Percentiles rank a stretch among this genome's conserved stretches.
phyloP scores from a whole-genome alignment of 345 rosid genomes.

The Sisymbrium irio region DNA sequence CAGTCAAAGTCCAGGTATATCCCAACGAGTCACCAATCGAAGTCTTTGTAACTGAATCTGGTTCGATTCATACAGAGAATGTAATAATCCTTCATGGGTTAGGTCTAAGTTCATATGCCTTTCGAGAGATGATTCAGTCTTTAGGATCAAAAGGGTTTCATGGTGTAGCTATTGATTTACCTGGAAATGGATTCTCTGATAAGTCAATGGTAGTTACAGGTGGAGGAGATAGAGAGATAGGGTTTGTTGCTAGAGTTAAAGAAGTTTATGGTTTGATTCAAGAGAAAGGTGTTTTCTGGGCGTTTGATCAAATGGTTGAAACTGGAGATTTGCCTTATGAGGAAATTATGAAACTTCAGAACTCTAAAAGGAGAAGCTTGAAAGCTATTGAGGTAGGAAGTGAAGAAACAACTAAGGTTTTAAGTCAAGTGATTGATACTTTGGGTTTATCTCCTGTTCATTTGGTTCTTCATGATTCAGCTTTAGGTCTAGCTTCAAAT shows the following conservation, averaged over 20 bases:
- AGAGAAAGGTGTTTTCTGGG: conserved; percentile 91
- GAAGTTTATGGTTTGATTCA: conserved; percentile 67
- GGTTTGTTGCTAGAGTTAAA: conserved; percentile 52
- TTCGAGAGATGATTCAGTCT: conserved; percentile 43
- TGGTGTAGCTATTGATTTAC: conserved; percentile 78
- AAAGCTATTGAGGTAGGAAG: conserved; percentile 60
- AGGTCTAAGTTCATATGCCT: conserved; percentile 77
- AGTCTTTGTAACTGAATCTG: conserved; percentile 60
- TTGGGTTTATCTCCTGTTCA: conserved; percentile 77
- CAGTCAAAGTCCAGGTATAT: conserved; percentile 59
- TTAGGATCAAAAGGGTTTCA: conserved; percentile 65
- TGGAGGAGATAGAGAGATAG: conserved; percentile 56
- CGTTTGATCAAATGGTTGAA: conserved; percentile 88
- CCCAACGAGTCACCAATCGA: conserved; percentile 52
- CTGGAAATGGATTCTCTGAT: conserved; percentile 94
- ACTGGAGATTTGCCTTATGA: conserved; percentile 89
- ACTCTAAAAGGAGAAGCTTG: conserved; percentile 42
- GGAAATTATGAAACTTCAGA: conserved; percentile 41
- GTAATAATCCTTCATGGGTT: conserved; percentile 72
- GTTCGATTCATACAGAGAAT: conserved; percentile 43
- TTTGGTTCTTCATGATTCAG: conserved; percentile 88
- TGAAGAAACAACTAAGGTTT: conserved; percentile 65
- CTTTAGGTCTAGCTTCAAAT: conserved; percentile 62
- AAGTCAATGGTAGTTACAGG: conserved; percentile 54
- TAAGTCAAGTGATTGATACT: conserved; percentile 68